A percentile compares a stretch with the other conserved stretches of the same genome.
phyloP scores from a whole-genome alignment of 805 yeast genomes.

The Starmerella scarabaei region DNA sequence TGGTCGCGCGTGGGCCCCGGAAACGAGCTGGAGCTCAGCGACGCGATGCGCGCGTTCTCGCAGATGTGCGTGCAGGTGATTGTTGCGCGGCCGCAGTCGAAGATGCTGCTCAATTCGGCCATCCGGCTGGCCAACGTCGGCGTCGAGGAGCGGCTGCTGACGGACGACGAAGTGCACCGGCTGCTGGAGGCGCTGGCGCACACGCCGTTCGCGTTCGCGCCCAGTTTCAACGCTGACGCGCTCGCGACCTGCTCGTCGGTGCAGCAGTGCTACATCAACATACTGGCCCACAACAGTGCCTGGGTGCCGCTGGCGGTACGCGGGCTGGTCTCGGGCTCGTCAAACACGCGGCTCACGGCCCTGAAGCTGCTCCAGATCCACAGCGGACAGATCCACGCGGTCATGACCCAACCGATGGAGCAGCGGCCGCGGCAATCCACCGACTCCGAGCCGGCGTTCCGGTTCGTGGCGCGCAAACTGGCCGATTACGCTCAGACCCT shows the following conservation, averaged over 20 bases:
- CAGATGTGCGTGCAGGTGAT: constrained; percentile 9
- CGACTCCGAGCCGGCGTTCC: neutral
- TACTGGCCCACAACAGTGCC: neutral
- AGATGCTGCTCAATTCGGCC: constrained; percentile 15
- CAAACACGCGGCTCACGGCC: constrained; percentile 1
- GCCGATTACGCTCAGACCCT: neutral
- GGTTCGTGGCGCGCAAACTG: neutral
- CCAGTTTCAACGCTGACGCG: constrained; percentile 6
- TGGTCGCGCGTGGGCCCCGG: neutral
- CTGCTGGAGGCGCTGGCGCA: constrained; percentile 3
- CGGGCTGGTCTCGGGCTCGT: constrained; percentile 6
- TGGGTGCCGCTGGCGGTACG: constrained; percentile 13
- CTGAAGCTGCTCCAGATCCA: neutral
- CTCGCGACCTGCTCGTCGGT: constrained; percentile 1
- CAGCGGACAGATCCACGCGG: neutral
- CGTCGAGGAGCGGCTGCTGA: constrained; percentile 3
- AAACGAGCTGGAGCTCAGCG: neutral
- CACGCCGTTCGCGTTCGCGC: constrained; percentile 1
- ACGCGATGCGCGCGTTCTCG: neutral
- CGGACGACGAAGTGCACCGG: neutral
- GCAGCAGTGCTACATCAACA: neutral
- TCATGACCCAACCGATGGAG: neutral
- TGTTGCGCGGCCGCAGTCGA: constrained; percentile 6
- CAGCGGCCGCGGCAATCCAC: too few relatives aligned
- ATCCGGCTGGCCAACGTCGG: constrained; percentile 7